phyloP scores from a whole-genome alignment of 139 green algal species.

The Monoraphidium neglectum region DNA sequence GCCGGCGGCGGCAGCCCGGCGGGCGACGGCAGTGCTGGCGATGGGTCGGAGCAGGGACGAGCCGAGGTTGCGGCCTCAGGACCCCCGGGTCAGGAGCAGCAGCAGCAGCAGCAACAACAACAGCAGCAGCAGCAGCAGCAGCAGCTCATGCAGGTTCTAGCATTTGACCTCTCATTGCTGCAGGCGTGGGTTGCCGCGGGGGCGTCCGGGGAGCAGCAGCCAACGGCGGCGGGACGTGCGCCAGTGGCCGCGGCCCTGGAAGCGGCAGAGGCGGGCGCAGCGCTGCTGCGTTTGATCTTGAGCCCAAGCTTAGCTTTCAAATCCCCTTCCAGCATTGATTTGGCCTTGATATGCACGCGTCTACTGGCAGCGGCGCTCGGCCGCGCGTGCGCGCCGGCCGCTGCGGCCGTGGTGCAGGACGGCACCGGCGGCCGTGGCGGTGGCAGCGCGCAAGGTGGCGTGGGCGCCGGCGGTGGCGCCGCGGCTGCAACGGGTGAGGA shows the following conservation, averaged over 20 bases:
- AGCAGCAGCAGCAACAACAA: background rate
- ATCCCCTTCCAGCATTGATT: no score
- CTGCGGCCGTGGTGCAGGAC: no score
- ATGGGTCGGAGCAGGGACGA: background rate
- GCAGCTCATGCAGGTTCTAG: background rate
- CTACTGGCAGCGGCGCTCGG: no score
- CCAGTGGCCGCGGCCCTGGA: no score
- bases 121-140: background rate
- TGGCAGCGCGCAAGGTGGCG: no score
- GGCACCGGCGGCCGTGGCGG: no score
- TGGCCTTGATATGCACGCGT: no score
- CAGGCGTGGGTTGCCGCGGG: background rate
- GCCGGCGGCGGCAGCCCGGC: background rate
- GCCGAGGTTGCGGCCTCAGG: background rate
- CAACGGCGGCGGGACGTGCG: background rate
- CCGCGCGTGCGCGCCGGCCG: constrained; percentile 9
- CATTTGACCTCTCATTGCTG: constrained; percentile 18
- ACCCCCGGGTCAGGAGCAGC: background rate
- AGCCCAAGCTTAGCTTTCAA: no score
- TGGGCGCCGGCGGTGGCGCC: constrained; percentile 20
- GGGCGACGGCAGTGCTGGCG: background rate
- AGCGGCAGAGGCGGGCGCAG: no score
- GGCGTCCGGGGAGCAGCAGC: no score
- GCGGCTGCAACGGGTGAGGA: constrained; percentile 5
- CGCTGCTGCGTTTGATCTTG: no score